Evolutionary conservation across 192 early-diverging fungal genomes (phyloP).

Genomic region (Rhizoclosmatium globosum): DNA sequence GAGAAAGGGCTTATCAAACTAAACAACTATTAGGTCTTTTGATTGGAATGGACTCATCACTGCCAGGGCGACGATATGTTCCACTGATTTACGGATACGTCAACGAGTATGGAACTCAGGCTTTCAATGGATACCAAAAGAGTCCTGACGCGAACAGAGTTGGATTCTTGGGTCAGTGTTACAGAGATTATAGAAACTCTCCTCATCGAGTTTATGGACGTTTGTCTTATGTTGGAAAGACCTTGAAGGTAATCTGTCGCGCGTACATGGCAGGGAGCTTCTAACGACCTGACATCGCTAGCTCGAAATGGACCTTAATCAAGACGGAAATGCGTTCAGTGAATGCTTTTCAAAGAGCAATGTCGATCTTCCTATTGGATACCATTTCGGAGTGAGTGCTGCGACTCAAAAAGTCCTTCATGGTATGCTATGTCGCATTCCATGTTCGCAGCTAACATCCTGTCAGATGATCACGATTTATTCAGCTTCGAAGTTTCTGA

Average conservation of each 20-base stretch:
- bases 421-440: neutral
- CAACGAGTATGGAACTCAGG: slow-evolving; percentile 72
- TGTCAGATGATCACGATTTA: slow-evolving; percentile 80
- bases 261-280: neutral
- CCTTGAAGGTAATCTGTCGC: slow-evolving; percentile 40
- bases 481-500: slow-evolving; percentile 72
- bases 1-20: neutral
- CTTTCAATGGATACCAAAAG: slow-evolving; percentile 52
- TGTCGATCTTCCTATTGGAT: slow-evolving; percentile 70
- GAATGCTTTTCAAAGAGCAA: slow-evolving; percentile 61
- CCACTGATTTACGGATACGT: slow-evolving; percentile 64
- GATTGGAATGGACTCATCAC: slow-evolving; percentile 8
- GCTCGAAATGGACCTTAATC: slow-evolving; percentile 58
- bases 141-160: neutral
- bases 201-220: slow-evolving; percentile 55
- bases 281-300: neutral
- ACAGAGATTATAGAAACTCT: slow-evolving; percentile 51
- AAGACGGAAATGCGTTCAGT: slow-evolving; percentile 58
- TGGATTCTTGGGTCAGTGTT: slow-evolving; percentile 20
- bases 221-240: slow-evolving; percentile 66
- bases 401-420: slow-evolving; percentile 23
- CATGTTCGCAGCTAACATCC: slow-evolving; percentile 3
- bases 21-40: neutral
- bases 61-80: slow-evolving; percentile 42
- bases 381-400: slow-evolving; percentile 76